Evolutionary conservation across 495 filamentous ascomycete species (phyloP).

Genomic region (Filosporella fistucella): DNA sequence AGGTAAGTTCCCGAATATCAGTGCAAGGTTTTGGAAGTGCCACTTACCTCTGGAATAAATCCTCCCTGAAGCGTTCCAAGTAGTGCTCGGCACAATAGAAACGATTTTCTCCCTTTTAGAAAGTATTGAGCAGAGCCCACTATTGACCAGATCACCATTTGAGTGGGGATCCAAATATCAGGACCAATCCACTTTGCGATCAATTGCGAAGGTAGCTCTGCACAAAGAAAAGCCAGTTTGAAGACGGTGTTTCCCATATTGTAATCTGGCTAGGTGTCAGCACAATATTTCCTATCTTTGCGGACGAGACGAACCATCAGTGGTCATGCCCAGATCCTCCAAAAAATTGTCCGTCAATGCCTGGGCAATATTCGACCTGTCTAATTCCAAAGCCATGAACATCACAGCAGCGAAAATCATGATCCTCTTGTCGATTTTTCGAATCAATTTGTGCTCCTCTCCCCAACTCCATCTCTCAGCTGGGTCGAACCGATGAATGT

Average conservation of each 20-base stretch:
- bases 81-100: slow-evolving; percentile 57
- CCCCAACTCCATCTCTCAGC: slow-evolving; percentile 62
- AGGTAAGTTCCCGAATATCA: not conserved
- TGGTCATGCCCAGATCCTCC: slow-evolving; percentile 49
- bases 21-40: not conserved
- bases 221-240: slow-evolving; percentile 57
- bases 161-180: slow-evolving; percentile 78
- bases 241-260: slow-evolving; percentile 77
- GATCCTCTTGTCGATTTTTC: slow-evolving; percentile 43
- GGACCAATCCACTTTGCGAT: slow-evolving; percentile 73
- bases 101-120: slow-evolving; percentile 52
- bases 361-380: slow-evolving; percentile 70
- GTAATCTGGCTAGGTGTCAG: slow-evolving; percentile 40
- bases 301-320: slow-evolving; percentile 47
- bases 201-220: slow-evolving; percentile 72
- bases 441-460: slow-evolving; percentile 63
- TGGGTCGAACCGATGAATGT: slow-evolving; percentile 57
- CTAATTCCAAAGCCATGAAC: slow-evolving; percentile 80
- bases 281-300: not conserved
- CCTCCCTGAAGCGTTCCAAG: slow-evolving; percentile 66
- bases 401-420: slow-evolving; percentile 34
- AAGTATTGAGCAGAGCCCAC: slow-evolving; percentile 66
- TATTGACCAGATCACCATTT: slow-evolving; percentile 76
- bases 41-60: slow-evolving; percentile 45
- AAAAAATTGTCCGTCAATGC: slow-evolving; percentile 71